Percentiles rank a stretch among this genome's conserved stretches.
These are phyloP conservation scores for Silene noctiflora DNA, from an alignment of 179 eudicot genomes.

Conservation along the genomic window DNA sequence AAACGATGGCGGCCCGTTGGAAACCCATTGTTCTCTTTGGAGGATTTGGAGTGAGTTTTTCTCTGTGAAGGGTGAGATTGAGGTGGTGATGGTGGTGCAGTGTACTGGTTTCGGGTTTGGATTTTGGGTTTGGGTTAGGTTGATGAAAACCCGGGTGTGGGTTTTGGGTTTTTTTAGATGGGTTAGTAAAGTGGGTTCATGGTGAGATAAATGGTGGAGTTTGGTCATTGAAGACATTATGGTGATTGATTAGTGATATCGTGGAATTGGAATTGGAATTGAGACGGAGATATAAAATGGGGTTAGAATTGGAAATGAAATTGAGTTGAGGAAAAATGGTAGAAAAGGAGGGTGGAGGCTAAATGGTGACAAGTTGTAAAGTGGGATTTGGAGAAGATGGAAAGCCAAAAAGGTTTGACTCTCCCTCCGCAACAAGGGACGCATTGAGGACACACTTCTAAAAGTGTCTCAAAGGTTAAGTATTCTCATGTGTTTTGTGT, in stretches of 20 bases:
- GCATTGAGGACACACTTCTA: no score
- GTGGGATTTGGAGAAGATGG: slow-evolving; percentile 15
- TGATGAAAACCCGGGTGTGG: neutral
- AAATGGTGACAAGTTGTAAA: neutral
- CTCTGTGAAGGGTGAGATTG: slow-evolving; percentile 81
- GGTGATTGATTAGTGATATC: neutral
- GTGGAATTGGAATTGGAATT: neutral
- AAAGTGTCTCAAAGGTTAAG: no score
- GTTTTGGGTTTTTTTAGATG: slow-evolving; percentile 15
- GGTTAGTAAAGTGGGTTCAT: neutral
- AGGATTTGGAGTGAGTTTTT: slow-evolving; percentile 59
- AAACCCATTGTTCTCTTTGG: slow-evolving; percentile 71
- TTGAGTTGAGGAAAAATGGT: no score
- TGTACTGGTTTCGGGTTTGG: neutral
- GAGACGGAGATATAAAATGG: no score
- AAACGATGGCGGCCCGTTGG: slow-evolving; percentile 16
- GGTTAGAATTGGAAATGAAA: neutral
- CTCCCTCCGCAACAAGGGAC: neutral
- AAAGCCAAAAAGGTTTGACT: slow-evolving; percentile 1
- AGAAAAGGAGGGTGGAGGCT: neutral
- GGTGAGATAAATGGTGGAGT: slow-evolving; percentile 14
- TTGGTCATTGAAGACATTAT: slow-evolving; percentile 24
- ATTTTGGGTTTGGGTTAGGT: neutral
- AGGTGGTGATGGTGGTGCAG: neutral
- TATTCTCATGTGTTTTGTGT: no score